Conservation (phyloP, 2,329 filamentous ascomycete genomes). For the Colletotrichum sp. region DNA sequence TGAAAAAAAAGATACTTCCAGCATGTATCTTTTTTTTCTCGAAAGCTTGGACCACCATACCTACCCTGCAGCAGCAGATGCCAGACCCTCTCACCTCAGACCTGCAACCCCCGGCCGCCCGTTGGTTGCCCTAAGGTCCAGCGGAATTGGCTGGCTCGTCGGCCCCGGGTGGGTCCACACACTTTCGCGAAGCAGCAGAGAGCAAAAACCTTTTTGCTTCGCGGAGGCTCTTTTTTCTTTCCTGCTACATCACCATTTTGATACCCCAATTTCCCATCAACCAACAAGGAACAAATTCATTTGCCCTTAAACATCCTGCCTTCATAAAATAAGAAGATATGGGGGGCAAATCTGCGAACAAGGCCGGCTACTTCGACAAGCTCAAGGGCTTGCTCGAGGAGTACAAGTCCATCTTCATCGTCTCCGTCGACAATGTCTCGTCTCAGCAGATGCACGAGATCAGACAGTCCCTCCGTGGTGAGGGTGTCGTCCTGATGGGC, state of each 20-base stretch:
- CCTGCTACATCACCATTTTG: constrained; percentile 17
- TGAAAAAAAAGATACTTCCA: constrained; percentile 40
- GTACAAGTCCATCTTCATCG: constrained; percentile 98
- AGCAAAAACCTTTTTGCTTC: constrained; percentile 16
- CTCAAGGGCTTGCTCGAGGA: constrained; percentile 96
- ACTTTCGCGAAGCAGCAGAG: constrained; percentile 6
- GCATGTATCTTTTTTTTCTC: constrained; percentile 30
- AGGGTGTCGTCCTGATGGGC: constrained; percentile 98
- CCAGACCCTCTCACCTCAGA: not conserved
- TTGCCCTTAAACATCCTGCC: constrained; percentile 99
- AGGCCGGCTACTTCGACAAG: constrained; percentile 99
- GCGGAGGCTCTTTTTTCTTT: not conserved
- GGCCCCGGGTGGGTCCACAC: not conserved
- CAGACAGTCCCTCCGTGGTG: constrained; percentile 84
- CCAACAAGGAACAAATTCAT: constrained; percentile 28
- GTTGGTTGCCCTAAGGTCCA: not conserved
- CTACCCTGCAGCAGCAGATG: not conserved
- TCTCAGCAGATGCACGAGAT: constrained; percentile 99
- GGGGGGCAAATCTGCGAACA: constrained; percentile 96
- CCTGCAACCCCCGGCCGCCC: not conserved
- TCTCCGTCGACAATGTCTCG: constrained; percentile 98
- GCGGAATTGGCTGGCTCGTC: not conserved
- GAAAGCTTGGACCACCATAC: constrained; percentile 2
- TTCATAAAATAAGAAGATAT: constrained; percentile 91
- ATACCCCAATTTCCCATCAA: constrained; percentile 22